phyloP scores from a whole-genome alignment of 2,329 filamentous ascomycete species.

The Aspergillus sp. region DNA sequence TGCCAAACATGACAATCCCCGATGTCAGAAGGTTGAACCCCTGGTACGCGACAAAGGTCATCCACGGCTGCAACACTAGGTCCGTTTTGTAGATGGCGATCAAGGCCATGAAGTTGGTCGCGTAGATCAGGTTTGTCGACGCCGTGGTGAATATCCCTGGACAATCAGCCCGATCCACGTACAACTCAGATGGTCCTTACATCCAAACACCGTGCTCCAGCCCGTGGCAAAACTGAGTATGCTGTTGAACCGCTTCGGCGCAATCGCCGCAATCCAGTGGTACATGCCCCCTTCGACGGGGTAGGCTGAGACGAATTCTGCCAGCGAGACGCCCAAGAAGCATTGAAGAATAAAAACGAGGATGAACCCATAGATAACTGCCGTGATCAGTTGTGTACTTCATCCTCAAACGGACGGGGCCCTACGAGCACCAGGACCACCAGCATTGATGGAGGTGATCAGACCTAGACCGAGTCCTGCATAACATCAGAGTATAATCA shows the following conservation, averaged over 20 bases:
- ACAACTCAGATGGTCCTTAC: conserved; percentile 14
- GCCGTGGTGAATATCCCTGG: conserved; percentile 46
- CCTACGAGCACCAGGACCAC: conserved; percentile 44
- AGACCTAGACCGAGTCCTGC: conserved; percentile 41
- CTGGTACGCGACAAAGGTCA: conserved; percentile 45
- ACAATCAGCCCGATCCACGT: not conserved
- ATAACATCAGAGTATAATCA: not conserved
- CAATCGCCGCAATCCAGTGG: conserved; percentile 51
- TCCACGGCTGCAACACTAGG: conserved; percentile 45
- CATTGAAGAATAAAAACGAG: conserved; percentile 47
- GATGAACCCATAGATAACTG: conserved; percentile 52
- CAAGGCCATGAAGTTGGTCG: conserved; percentile 42
- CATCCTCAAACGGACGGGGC: not conserved
- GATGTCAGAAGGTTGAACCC: conserved; percentile 43
- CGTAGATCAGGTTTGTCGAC: conserved; percentile 46
- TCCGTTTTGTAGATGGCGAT: conserved; percentile 41
- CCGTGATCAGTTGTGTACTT: conserved; percentile 11
- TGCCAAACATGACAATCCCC: conserved; percentile 49
- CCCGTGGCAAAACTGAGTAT: conserved; percentile 47
- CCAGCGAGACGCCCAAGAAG: conserved; percentile 46
- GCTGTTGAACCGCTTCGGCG: conserved; percentile 39
- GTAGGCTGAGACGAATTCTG: conserved; percentile 50
- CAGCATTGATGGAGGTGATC: conserved; percentile 48
- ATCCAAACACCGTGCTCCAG: conserved; percentile 44
- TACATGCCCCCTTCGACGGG: conserved; percentile 52